A percentile compares a stretch with the other conserved stretches of the same genome.
phyloP scores from a whole-genome alignment of 441 rosid species.

The Erodium texanum region DNA sequence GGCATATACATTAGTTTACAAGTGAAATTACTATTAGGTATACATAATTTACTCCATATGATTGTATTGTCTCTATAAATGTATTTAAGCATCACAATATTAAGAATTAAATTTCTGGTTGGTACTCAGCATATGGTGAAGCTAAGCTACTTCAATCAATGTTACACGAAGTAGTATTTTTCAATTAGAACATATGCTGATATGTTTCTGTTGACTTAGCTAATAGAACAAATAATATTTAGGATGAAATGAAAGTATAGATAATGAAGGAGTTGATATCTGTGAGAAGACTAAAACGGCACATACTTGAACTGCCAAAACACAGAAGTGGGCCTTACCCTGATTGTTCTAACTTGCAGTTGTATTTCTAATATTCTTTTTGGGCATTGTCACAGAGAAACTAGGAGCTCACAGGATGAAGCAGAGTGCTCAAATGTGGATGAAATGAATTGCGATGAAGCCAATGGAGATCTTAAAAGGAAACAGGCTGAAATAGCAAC shows the following conservation, averaged over 20 bases:
- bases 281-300: neutral
- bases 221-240: neutral
- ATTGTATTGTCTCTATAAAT: too few species aligned
- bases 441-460: slow-evolving; percentile 28
- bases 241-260: slow-evolving; percentile 1
- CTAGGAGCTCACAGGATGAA: slow-evolving; percentile 29
- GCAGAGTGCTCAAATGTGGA: slow-evolving; percentile 28
- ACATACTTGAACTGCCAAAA: neutral
- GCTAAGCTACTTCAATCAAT: too few species aligned
- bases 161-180: too few species aligned
- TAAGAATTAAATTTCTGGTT: too few species aligned
- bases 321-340: neutral
- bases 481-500: slow-evolving; percentile 46
- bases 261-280: neutral
- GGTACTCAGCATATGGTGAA: too few species aligned
- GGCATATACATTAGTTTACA: too few species aligned
- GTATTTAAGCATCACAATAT: too few species aligned
- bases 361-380: neutral
- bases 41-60: too few species aligned
- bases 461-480: slow-evolving; percentile 57
- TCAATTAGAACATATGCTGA: too few species aligned
- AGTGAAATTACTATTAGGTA: too few species aligned
- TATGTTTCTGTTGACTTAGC: too few species aligned
- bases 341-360: neutral
- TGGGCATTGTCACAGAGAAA: slow-evolving; percentile 30